A percentile compares a stretch with the other conserved stretches of the same genome.
Conservation (phyloP, 2,329 filamentous ascomycete genomes). For the Aureobasidium sp. region DNA sequence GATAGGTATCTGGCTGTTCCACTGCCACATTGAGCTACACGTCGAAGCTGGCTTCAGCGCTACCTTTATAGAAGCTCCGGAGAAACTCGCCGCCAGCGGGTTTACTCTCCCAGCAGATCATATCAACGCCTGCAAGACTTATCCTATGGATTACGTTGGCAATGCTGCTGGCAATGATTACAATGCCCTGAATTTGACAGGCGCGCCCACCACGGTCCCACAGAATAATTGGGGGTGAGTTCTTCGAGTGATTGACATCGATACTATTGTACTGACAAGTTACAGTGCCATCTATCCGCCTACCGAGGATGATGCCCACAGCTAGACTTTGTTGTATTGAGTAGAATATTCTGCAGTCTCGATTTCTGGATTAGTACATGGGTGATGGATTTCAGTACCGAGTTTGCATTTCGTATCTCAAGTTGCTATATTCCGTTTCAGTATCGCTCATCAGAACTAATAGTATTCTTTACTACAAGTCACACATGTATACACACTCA, state of each 20-base stretch:
- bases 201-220: conserved; percentile 24
- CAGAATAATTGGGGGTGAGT: conserved; percentile 1
- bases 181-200: conserved; percentile 54
- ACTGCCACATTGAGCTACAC: conserved; percentile 24
- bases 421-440: neutral
- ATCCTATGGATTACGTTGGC: conserved; percentile 45
- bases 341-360: neutral
- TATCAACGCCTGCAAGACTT: conserved; percentile 49
- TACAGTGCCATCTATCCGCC: conserved; percentile 4
- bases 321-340: neutral
- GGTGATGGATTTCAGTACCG: neutral
- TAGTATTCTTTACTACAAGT: neutral
- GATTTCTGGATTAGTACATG: neutral
- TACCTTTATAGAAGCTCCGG: conserved; percentile 17
- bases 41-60: conserved; percentile 6
- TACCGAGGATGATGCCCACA: neutral
- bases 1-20: conserved; percentile 27
- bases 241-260: too few species aligned
- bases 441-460: neutral
- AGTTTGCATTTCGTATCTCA: too few species aligned
- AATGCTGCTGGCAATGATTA: conserved; percentile 67
- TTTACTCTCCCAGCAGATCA: conserved; percentile 56
- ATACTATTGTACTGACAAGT: neutral
- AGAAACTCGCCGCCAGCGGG: conserved; percentile 46
- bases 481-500: neutral